Base-by-base conservation (phyloP, 176 grass and related monocot species). In the Avena atlantica region DNA sequence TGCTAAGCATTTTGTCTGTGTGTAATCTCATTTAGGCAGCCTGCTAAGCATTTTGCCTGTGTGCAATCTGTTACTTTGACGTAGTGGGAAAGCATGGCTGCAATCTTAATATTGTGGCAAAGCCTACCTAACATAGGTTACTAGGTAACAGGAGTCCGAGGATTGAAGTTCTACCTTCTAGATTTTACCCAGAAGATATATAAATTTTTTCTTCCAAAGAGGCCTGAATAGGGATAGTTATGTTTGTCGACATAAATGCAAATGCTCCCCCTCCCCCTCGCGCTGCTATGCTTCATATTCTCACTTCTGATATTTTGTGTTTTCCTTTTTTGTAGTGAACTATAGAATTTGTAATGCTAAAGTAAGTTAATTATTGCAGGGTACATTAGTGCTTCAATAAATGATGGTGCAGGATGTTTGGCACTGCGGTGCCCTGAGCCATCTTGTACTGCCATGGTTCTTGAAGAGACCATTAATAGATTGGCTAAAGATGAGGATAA, bases 371-470 rank as follows among this genome's bases (percentile, higher is more conserved):
- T 77, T 21, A 47, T 80, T 95, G n/a, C 88, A 99, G 97, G 97
- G 79, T 99, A 99, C 84, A 93, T 99, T 75, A 78, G 73, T 13
- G 25, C 91, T 83, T 85, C 94, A 69, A 82, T 96, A 86, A 90
- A 76, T 83, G 92, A 87, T 86, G 97, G 97, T 29, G 94, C 97
- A 57, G 90, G 93, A 83, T 99, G 97, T 90, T 93, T 99, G 74
- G 81, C 86, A 15, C 92, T 99, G 85, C 44, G 94, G 6, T 99
- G 97, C 23, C 97, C 97, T 82, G 90, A 94, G 85, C 97, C 97
- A 62, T 99, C 92, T 75, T 99, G 97, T 61, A 56, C 67, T 67
- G 89, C 91, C 70, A 89, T 91, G 82, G 82, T 96, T 83, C 87
- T 75, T 90, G 85, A 96, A 73, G 68, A 83, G 37, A 85, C 94